These are phyloP conservation scores for Nemophila menziesii DNA, from an alignment of 257 asterid genomes.

Conservation along the genomic window DNA sequence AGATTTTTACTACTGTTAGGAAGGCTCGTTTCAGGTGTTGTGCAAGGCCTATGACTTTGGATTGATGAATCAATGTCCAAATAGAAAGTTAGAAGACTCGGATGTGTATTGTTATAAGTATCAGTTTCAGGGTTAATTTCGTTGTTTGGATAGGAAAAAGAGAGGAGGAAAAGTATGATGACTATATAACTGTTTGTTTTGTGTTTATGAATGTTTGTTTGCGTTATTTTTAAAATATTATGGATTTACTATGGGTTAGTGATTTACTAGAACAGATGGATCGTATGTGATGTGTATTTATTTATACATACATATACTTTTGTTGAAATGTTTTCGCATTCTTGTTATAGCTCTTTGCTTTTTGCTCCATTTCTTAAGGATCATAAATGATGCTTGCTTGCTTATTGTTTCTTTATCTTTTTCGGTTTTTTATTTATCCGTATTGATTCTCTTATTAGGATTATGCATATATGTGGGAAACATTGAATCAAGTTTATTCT, in stretches of 20 bases:
- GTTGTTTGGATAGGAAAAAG: conserved; percentile 37
- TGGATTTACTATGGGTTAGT: conserved; percentile 43
- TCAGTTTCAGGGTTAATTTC: conserved; percentile 44
- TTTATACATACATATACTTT: conserved; percentile 19
- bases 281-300: conserved; percentile 26
- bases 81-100: too few species aligned
- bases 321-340: conserved; percentile 13
- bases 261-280: conserved; percentile 36
- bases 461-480: too few species aligned
- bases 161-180: conserved; percentile 26
- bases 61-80: conserved; percentile 36
- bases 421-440: too few species aligned
- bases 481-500: too few species aligned
- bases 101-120: too few species aligned
- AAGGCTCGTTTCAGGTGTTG: conserved; percentile 99
- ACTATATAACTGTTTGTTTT: conserved; percentile 54
- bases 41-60: conserved; percentile 77
- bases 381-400: neutral
- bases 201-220: conserved; percentile 12
- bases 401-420: too few species aligned
- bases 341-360: conserved; percentile 2
- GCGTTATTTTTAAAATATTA: conserved; percentile 16
- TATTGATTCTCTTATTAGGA: too few species aligned
- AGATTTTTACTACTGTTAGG: conserved; percentile 77
- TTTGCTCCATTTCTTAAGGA: neutral